phyloP scores from a whole-genome alignment of 2,329 filamentous ascomycete genomes.

The Cryphonectria japonica region DNA sequence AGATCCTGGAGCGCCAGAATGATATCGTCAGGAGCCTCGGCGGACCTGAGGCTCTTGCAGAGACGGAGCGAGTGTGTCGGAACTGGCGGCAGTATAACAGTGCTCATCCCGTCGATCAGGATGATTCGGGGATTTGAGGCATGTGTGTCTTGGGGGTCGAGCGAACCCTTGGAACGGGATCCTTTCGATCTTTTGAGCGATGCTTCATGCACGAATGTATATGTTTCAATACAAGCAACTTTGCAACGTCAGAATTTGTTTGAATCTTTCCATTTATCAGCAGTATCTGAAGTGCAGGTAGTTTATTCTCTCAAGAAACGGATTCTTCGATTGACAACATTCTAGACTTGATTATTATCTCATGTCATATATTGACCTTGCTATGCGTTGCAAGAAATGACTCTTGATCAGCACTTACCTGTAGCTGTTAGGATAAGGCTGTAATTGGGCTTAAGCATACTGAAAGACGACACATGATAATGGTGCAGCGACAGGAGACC shows the following conservation, averaged over 20 bases:
- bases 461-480: not conserved
- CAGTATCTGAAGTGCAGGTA: too few relatives aligned
- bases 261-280: not conserved
- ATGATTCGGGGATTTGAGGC: constrained; percentile 28
- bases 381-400: not conserved
- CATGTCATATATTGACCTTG: too few relatives aligned
- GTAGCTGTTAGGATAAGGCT: not conserved
- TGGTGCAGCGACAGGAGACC: not conserved
- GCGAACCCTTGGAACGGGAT: not conserved
- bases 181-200: not conserved
- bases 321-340: not conserved
- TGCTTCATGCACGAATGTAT: not conserved
- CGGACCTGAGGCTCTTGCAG: constrained; percentile 17
- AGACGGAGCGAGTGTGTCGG: constrained; percentile 24
- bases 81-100: constrained; percentile 26
- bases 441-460: not conserved
- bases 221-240: not conserved
- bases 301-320: too few relatives aligned
- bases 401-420: not conserved
- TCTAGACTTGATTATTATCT: not conserved
- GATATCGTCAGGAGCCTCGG: constrained; percentile 22
- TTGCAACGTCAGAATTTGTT: not conserved
- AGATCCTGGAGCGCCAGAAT: constrained; percentile 21
- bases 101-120: constrained; percentile 21
- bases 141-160: not conserved